A percentile compares a stretch with the other conserved stretches of the same genome.
Evolutionary conservation across 352 stramenopile genomes (phyloP).

Genomic region (Phytopythium kandeliae): DNA sequence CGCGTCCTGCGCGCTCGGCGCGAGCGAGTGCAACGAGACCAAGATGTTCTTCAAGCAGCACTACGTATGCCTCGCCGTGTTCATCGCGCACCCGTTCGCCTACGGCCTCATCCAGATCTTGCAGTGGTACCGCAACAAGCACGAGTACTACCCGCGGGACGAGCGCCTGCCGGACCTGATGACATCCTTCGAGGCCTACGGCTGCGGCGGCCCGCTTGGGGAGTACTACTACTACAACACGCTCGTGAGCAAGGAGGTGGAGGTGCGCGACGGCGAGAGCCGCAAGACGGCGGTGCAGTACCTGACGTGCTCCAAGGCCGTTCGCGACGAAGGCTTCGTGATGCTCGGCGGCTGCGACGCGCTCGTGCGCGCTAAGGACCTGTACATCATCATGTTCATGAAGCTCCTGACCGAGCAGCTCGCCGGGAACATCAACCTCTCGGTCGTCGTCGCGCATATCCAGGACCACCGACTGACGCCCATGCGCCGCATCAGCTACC

Average conservation of each 20-base stretch:
- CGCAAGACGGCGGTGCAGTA: constrained; percentile 10
- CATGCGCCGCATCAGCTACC: constrained; percentile 23
- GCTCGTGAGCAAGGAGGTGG: constrained; percentile 15
- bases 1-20: constrained; percentile 12
- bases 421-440: constrained; percentile 25
- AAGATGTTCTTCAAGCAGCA: constrained; percentile 20
- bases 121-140: constrained; percentile 19
- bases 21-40: constrained; percentile 21
- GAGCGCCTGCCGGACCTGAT: constrained; percentile 15
- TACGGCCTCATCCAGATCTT: constrained; percentile 31
- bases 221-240: constrained; percentile 42
- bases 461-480: constrained; percentile 18
- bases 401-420: constrained; percentile 18
- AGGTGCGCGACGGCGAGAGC: neutral
- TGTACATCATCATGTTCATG: constrained; percentile 30
- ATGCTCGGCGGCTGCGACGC: constrained; percentile 24
- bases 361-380: constrained; percentile 28
- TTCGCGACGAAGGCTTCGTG: constrained; percentile 31
- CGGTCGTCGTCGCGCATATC: constrained; percentile 23
- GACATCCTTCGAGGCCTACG: constrained; percentile 29
- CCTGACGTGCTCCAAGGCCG: constrained; percentile 25
- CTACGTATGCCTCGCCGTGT: constrained; percentile 18
- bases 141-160: constrained; percentile 25
- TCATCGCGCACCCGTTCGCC: constrained; percentile 19
- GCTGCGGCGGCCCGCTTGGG: constrained; percentile 18